These are phyloP conservation scores for Neonectria faginata DNA, from an alignment of 2,329 filamentous ascomycete species.

Conservation along the genomic window DNA sequence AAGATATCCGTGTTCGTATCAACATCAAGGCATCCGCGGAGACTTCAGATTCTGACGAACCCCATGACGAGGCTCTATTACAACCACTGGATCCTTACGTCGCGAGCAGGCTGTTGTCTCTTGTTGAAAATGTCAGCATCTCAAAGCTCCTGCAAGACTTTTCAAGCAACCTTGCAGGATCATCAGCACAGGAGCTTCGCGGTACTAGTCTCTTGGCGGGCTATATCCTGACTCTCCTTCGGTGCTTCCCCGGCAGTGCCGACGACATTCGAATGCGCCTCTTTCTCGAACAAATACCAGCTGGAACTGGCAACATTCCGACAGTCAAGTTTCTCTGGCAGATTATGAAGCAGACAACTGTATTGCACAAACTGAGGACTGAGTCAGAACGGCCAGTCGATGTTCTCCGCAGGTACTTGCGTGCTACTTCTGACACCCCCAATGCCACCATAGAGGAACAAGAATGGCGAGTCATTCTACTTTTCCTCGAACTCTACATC, in stretches of 20 bases:
- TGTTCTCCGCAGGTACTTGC: conserved; percentile 49
- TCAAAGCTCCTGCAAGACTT: conserved; percentile 57
- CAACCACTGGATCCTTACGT: conserved; percentile 66
- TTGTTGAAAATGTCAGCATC: conserved; percentile 82
- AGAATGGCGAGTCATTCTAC: conserved; percentile 89
- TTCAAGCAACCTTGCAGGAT: conserved; percentile 47
- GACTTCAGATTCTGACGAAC: conserved; percentile 27
- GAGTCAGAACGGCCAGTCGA: conserved; percentile 47
- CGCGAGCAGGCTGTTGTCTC: conserved; percentile 72
- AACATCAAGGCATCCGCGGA: conserved; percentile 36
- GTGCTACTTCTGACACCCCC: conserved; percentile 43
- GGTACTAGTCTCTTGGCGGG: conserved; percentile 78
- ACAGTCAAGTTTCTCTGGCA: conserved; percentile 82
- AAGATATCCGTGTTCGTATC: conserved; percentile 62
- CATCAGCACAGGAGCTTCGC: conserved; percentile 48
- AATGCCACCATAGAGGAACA: conserved; percentile 48
- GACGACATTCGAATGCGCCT: conserved; percentile 97
- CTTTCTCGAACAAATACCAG: conserved; percentile 68
- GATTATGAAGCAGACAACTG: conserved; percentile 59
- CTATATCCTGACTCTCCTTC: conserved; percentile 86
- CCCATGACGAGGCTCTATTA: conserved; percentile 34
- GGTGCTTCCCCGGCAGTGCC: conserved; percentile 82
- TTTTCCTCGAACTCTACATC: conserved; percentile 94
- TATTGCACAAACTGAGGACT: conserved; percentile 50
- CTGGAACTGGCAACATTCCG: conserved; percentile 67